Base-by-base conservation (phyloP, 2,329 filamentous ascomycete genomes). In the Alternaria sp. region DNA sequence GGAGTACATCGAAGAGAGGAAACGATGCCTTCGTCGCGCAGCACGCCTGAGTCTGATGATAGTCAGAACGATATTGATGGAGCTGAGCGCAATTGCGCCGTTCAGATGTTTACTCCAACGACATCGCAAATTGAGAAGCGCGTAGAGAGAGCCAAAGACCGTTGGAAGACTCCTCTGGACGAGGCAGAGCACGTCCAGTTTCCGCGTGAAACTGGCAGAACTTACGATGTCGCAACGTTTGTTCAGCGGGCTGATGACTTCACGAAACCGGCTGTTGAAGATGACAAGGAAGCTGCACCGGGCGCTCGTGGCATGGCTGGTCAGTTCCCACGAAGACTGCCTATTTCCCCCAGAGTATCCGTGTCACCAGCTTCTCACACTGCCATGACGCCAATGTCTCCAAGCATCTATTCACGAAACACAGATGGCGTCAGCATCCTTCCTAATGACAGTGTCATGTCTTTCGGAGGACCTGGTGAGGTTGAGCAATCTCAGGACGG, bases 361-460 rank as follows among this genome's bases (percentile, higher is more conserved):
- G 44, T 47, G 10, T 71, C 70, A 12, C 67, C 66, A 11, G 19
- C 21, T 15, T 46, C 61, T 28, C 66, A 59, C 7, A 21, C 57
- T 2, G 5, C 73, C 3, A 66, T 72, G 43, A 75, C 73, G 1
- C 77, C 76, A 13, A 63, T 83, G 51, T 85, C 83, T 1, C 83
- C 83, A 1, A 85, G 83, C 58, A 66, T 85, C 11, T 85, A 85
- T 62, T 84, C 83, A 5, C 74, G 80, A 1, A 78, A 80, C 11
- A 82, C 80, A 0, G 79, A 83, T 61, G 80, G 79, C 12, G 69
- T 60, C 66, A 82, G 64, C 68, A 79, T 69, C 57, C 63, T 77
- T 32, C 73, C 68, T 12, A 80, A 77, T 40, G 76, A 78, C 30
- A 81, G 74, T 57, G 69, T 74, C n/a, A 61, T 73, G 53, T 78